phyloP scores from a whole-genome alignment of 495 filamentous ascomycete genomes.

The Podospora tetraspora region DNA sequence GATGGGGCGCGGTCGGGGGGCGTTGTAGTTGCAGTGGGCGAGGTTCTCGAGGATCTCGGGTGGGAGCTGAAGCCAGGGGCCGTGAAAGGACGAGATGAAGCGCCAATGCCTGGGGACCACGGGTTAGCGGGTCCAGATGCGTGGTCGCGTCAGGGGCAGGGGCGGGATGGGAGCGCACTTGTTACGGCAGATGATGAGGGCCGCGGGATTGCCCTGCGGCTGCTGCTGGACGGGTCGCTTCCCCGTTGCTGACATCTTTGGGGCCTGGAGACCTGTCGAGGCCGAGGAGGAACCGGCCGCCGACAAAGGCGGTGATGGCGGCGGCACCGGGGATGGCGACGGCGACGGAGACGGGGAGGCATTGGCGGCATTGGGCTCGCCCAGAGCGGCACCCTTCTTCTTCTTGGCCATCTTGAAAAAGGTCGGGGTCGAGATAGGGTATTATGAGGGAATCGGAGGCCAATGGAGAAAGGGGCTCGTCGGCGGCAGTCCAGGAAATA shows the following conservation, averaged over 20 bases:
- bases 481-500: neutral
- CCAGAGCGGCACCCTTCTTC: conserved; percentile 12
- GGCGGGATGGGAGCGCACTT: conserved; percentile 11
- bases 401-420: conserved; percentile 17
- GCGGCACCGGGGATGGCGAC: neutral
- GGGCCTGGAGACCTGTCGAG: neutral
- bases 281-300: neutral
- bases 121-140: neutral
- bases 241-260: conserved; percentile 15
- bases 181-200: conserved; percentile 20
- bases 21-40: conserved; percentile 71
- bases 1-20: conserved; percentile 67
- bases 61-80: conserved; percentile 82
- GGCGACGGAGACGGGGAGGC: conserved; percentile 3
- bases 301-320: neutral
- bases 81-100: conserved; percentile 78
- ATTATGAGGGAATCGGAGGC: neutral
- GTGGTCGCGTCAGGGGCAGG: neutral
- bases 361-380: conserved; percentile 4
- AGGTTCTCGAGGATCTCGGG: conserved; percentile 72
- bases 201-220: neutral
- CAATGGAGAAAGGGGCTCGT: neutral
- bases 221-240: conserved; percentile 10
- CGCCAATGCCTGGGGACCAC: conserved; percentile 61
- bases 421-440: neutral